Evolutionary conservation across 2,329 filamentous ascomycete species (phyloP).

Genomic region (Xenoacremonium recifei): DNA sequence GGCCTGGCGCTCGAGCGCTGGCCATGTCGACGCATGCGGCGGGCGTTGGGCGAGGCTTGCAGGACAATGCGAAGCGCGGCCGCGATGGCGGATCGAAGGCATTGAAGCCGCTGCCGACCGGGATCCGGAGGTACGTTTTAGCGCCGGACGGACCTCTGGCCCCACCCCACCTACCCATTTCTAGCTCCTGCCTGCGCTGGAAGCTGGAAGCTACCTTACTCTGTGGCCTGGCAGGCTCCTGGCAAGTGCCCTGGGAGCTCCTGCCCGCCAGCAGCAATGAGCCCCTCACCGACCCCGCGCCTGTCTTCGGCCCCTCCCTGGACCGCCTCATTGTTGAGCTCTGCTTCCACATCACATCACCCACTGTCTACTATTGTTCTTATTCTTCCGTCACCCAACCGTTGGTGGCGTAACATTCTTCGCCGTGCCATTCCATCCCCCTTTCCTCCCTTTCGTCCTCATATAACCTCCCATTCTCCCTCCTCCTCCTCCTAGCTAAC

Average conservation of each 20-base stretch:
- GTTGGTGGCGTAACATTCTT: not conserved
- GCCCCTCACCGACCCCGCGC: constrained; percentile 15
- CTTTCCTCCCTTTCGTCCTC: constrained; percentile 1
- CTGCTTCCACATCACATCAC: not conserved
- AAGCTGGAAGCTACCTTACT: no score
- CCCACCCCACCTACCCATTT: no score
- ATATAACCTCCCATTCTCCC: no score
- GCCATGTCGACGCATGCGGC: no score
- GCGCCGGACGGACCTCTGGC: constrained; percentile 10
- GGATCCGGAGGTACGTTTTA: constrained; percentile 26
- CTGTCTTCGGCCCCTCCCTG: constrained; percentile 6
- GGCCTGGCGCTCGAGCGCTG: no score
- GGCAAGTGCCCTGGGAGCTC: no score
- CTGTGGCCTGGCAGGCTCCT: no score
- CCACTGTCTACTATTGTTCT: not conserved
- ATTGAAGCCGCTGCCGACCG: constrained; percentile 16
- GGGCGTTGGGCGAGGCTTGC: constrained; percentile 1
- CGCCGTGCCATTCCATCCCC: not conserved
- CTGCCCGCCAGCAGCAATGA: no score
- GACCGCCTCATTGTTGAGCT: constrained; percentile 6
- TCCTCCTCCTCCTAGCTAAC: no score
- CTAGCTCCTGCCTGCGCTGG: no score
- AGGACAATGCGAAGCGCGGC: not conserved
- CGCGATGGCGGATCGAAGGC: constrained; percentile 7
- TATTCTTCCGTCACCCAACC: constrained; percentile 11